Evolutionary conservation across 305 asterid species (phyloP).

Genomic region (Lippia alba): DNA sequence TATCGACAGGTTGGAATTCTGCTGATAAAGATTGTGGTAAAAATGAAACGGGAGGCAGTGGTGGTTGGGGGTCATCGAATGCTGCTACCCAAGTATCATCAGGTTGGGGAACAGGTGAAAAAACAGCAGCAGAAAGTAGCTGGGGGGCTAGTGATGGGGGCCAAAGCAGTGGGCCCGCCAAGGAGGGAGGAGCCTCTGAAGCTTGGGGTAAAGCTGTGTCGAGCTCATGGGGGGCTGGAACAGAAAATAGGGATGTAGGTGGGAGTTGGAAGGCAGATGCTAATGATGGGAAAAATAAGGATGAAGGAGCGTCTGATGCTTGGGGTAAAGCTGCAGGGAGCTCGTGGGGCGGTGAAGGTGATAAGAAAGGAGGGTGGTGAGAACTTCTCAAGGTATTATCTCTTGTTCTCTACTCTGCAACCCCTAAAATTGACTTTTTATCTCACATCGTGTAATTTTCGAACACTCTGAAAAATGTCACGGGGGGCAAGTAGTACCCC

Average conservation of each 20-base stretch:
- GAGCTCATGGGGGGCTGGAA: conserved; percentile 39
- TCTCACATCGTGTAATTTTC: too few species aligned
- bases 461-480: too few species aligned
- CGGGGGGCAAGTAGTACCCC: too few species aligned
- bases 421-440: not conserved
- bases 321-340: conserved; percentile 46
- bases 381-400: conserved; percentile 48
- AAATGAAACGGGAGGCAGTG: conserved; percentile 32
- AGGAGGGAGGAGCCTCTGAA: conserved; percentile 35
- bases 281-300: conserved; percentile 20
- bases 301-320: conserved; percentile 41
- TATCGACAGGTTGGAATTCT: conserved; percentile 37
- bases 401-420: too few species aligned
- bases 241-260: conserved; percentile 32
- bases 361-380: conserved; percentile 66
- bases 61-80: conserved; percentile 49
- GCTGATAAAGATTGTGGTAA: conserved; percentile 37
- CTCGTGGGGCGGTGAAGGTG: conserved; percentile 52
- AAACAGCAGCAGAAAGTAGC: not conserved
- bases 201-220: conserved; percentile 38
- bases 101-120: conserved; percentile 36
- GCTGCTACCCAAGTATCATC: conserved; percentile 25
- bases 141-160: not conserved
- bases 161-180: not conserved
- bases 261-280: conserved; percentile 33